phyloP scores from a whole-genome alignment of 192 early-diverging fungal species.

The Podila verticillata region DNA sequence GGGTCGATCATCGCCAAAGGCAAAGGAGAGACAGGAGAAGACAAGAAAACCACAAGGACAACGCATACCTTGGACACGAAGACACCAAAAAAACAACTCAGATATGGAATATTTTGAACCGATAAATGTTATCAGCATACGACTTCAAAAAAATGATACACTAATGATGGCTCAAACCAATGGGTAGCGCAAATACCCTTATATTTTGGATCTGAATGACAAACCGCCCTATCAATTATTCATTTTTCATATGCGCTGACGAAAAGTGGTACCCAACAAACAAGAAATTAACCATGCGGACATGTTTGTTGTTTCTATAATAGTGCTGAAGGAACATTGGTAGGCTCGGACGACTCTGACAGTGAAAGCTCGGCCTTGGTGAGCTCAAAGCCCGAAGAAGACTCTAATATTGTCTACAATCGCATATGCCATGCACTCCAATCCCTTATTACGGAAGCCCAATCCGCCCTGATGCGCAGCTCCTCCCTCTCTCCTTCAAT shows the following conservation, averaged over 20 bases:
- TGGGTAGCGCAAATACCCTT: too few species aligned
- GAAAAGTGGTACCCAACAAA: background rate
- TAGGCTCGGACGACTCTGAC: slow-evolving; percentile 36
- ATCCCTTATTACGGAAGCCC: slow-evolving; percentile 32
- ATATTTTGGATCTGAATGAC: too few species aligned
- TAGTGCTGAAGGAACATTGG: slow-evolving; percentile 46
- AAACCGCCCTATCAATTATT: too few species aligned
- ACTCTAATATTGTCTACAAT: slow-evolving; percentile 42
- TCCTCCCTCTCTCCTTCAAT: background rate
- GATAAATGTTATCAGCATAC: too few species aligned
- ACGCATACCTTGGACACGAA: too few species aligned
- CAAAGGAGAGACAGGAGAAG: too few species aligned
- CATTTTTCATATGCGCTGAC: background rate
- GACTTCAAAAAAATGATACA: too few species aligned
- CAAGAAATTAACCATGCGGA: background rate
- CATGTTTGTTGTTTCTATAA: background rate
- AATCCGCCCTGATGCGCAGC: slow-evolving; percentile 22
- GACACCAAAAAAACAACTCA: too few species aligned
- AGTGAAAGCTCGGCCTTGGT: slow-evolving; percentile 19
- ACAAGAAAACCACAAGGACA: too few species aligned
- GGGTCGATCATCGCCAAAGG: too few species aligned
- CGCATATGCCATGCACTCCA: slow-evolving; percentile 43
- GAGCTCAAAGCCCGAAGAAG: slow-evolving; percentile 36
- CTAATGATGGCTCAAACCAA: too few species aligned
- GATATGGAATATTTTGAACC: too few species aligned